A percentile compares a stretch with the other conserved stretches of the same genome.
Evolutionary conservation across 129 eudicot genomes (phyloP).

Genomic region (Helichrysum umbraculigerum): DNA sequence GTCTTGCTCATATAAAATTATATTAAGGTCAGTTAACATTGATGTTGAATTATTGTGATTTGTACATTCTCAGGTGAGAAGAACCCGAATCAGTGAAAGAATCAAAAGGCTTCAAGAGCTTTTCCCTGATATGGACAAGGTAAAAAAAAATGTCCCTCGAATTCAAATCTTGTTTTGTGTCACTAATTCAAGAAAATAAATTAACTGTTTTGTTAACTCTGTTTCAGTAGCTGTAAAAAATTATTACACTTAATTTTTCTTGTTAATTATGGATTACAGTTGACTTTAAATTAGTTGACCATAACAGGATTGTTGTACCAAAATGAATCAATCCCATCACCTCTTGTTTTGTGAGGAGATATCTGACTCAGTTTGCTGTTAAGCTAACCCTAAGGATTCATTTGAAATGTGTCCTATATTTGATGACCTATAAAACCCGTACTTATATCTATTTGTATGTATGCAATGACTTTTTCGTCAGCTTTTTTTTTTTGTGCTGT

Average conservation of each 20-base stretch:
- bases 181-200: not conserved
- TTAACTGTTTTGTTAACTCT: not conserved
- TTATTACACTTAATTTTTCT: not conserved
- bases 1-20: not conserved
- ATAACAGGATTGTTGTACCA: not conserved
- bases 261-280: too few relatives aligned
- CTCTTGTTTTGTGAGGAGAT: not conserved
- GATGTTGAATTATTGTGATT: slow-evolving; percentile 1
- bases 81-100: slow-evolving; percentile 89
- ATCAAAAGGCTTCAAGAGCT: slow-evolving; percentile 94
- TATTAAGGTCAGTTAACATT: not conserved
- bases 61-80: slow-evolving; percentile 54
- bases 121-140: slow-evolving; percentile 97
- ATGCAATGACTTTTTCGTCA: not conserved
- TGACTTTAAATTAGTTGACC: not conserved
- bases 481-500: too few relatives aligned
- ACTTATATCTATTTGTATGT: not conserved
- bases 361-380: not conserved
- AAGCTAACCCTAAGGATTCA: not conserved
- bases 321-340: not conserved
- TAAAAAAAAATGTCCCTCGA: slow-evolving; percentile 13
- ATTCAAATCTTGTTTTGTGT: not conserved
- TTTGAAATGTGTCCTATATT: too few relatives aligned
- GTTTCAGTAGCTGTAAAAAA: not conserved
- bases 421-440: too few relatives aligned